Evolutionary conservation across 768 basidiomycete species (phyloP), one percentile per base, ranked within the genome.

Genomic region (Phanerochaete carnosa): DNA sequence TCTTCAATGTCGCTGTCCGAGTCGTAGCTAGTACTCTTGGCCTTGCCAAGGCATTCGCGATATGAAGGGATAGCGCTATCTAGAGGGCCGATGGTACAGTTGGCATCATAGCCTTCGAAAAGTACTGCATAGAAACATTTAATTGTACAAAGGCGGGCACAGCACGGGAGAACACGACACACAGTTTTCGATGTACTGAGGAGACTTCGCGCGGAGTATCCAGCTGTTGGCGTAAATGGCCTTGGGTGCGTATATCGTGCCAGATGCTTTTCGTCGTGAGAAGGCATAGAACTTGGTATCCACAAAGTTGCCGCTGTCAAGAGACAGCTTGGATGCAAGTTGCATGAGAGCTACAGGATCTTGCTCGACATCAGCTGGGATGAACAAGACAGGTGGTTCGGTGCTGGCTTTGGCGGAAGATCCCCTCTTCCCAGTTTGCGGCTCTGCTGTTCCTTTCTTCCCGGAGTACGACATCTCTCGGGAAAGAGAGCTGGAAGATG

Each of bases 281-380:
- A 54, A 63, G 12, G 32, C 57, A 30, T 59, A 63, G 26, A 59
- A 63, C 46, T 56, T 63, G 32, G 62, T 60, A 51, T 63, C 62
- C 35, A 63, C 22, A 49, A 63, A 60, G 28, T 15, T 26, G 22
- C 58, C 62, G 16, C 19, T 33, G 9, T 11, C 22, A 16, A 63
- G 22, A 8, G 62, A 57, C 5, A 13, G 22, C 33, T 59, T 56
- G 29, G 25, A 60, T 1, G 32, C 45, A 19, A 29, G 57, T 57
- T 47, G 37, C 43, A 57, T 43, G 15, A 57, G 28, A 23, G n/a
- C 25, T 26, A 11, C 33, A 1, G 54, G 54, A 7, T 22, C 19
- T 37, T 35, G 3, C 9, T 26, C 33, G 37, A 39, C 26, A 37
- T 55, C 54, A n/a, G 51, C 28, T 8, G 51, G 51, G 35, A 54